Conservation (phyloP, 495 filamentous ascomycete species). For the Neurospora tetraspora region DNA sequence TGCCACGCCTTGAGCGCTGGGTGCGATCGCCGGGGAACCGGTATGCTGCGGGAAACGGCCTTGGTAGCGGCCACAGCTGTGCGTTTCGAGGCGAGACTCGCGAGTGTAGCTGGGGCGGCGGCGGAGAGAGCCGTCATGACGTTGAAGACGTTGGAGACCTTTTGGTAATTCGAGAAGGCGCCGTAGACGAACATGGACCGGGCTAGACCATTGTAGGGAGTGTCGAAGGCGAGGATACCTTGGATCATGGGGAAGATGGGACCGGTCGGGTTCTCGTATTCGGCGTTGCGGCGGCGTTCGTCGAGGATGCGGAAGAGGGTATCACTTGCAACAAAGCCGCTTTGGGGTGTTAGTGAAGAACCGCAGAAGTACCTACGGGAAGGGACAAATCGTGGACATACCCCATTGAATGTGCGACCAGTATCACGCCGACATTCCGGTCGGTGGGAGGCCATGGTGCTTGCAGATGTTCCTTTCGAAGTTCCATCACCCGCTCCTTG, state of each 20-base stretch:
- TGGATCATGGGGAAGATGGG: constrained; percentile 59
- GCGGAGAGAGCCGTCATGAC: constrained; percentile 50
- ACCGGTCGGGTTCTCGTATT: constrained; percentile 9
- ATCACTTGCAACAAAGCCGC: constrained; percentile 85
- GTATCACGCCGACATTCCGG: constrained; percentile 68
- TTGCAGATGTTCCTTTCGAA: constrained; percentile 59
- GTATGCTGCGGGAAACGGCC: constrained; percentile 30
- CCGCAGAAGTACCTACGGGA: too few relatives aligned
- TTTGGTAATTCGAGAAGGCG: constrained; percentile 80
- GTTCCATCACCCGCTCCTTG: constrained; percentile 79
- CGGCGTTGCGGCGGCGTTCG: constrained; percentile 21
- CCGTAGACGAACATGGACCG: constrained; percentile 84
- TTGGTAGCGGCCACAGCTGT: constrained; percentile 18
- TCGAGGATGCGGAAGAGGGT: constrained; percentile 51
- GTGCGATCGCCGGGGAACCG: constrained; percentile 21
- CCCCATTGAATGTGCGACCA: constrained; percentile 93
- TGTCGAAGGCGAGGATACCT: constrained; percentile 88
- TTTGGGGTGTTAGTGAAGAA: constrained; percentile 7
- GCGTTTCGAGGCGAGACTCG: constrained; percentile 36
- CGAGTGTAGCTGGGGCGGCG: constrained; percentile 34
- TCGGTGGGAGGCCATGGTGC: constrained; percentile 81
- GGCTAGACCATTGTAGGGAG: constrained; percentile 82
- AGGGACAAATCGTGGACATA: constrained; percentile 5
- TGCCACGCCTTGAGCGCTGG: constrained; percentile 59
- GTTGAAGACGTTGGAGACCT: constrained; percentile 64